These are phyloP conservation scores for Crithidia acanthocephali DNA, from an alignment of 208 protist genomes.

Conservation along the genomic window DNA sequence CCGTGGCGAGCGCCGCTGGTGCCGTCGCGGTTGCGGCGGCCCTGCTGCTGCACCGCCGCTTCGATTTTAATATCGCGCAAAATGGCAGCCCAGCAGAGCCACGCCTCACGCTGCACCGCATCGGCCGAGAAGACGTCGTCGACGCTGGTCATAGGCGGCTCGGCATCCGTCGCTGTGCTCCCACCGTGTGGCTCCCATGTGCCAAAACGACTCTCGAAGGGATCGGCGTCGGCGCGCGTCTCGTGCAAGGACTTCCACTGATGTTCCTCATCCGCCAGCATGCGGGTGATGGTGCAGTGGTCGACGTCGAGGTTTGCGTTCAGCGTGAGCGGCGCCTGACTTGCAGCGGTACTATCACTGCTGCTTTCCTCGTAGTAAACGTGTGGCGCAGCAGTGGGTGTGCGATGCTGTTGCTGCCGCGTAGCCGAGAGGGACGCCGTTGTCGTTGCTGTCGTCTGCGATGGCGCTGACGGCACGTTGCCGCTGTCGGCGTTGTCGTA, in stretches of 20 bases:
- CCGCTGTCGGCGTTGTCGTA: neutral
- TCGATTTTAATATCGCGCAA: slow-evolving; percentile 24
- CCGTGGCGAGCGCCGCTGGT: neutral
- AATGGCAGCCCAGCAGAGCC: slow-evolving; percentile 9
- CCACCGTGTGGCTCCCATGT: neutral
- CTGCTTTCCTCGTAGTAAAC: neutral
- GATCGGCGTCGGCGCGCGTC: neutral
- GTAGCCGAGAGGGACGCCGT: too few relatives aligned
- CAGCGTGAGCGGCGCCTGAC: neutral
- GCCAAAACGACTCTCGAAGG: neutral
- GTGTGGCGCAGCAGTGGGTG: too few relatives aligned
- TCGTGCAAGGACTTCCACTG: slow-evolving; percentile 10
- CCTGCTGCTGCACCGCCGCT: slow-evolving; percentile 21
- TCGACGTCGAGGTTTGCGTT: slow-evolving; percentile 18
- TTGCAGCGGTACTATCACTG: neutral
- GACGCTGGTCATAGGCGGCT: neutral
- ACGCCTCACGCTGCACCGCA: slow-evolving; percentile 7
- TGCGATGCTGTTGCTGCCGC: too few relatives aligned
- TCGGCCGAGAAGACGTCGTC: slow-evolving; percentile 12
- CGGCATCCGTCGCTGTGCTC: neutral
- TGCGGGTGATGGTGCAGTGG: slow-evolving; percentile 18
- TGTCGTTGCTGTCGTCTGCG: neutral
- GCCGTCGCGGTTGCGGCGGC: neutral
- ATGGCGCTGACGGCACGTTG: neutral
- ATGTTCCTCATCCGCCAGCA: slow-evolving; percentile 7